Conservation (phyloP, 495 filamentous ascomycete genomes). For the Neurospora pannonica region DNA sequence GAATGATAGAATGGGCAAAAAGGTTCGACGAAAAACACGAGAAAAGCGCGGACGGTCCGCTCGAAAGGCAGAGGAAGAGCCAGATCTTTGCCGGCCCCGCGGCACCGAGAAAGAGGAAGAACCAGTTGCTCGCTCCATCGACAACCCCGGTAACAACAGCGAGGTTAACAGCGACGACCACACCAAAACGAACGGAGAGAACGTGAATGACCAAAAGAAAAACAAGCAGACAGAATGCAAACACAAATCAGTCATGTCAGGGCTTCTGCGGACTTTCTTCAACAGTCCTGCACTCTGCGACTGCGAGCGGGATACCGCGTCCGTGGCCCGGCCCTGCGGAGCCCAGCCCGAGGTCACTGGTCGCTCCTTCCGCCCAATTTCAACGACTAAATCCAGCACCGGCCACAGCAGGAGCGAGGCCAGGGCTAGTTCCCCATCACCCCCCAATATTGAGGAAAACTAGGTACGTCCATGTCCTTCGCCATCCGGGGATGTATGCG, state of each 20-base stretch:
- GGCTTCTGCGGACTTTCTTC: background rate
- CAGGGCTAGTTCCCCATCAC: accelerated
- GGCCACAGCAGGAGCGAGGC: background rate
- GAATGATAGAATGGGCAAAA: no score
- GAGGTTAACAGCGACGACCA: background rate
- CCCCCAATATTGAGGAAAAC: background rate
- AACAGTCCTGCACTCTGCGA: background rate
- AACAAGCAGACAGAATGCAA: background rate
- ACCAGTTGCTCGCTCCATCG: background rate
- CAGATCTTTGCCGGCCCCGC: no score
- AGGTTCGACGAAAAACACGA: no score
- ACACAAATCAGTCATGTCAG: background rate
- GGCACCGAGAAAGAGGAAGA: background rate
- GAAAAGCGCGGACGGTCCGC: no score
- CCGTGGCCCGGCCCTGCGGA: background rate
- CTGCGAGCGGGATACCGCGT: background rate
- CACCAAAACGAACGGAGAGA: background rate
- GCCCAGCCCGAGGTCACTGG: background rate
- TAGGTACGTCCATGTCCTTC: background rate
- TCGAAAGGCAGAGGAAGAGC: no score
- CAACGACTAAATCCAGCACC: background rate
- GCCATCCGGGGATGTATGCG: background rate
- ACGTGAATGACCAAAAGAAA: background rate
- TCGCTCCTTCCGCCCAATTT: background rate
- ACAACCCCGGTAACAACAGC: background rate